Percentiles rank a stretch among this genome's conserved stretches.
These are phyloP conservation scores for Pleurotus giganteus DNA, from an alignment of 768 basidiomycete species.

Conservation along the genomic window DNA sequence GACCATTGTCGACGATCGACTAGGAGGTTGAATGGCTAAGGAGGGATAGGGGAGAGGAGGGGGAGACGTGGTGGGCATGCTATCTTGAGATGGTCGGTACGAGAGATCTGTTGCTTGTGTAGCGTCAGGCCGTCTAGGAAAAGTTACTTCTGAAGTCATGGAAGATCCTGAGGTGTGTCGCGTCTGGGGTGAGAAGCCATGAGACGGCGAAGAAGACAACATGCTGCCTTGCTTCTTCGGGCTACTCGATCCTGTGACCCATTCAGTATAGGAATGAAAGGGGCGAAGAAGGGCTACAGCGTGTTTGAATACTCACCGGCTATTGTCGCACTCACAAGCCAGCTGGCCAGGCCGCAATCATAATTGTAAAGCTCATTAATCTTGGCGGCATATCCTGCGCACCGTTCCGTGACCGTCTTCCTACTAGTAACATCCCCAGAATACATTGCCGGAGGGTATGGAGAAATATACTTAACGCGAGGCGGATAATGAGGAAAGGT, in stretches of 20 bases:
- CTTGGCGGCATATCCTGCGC: slow-evolving; percentile 71
- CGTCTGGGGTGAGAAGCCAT: slow-evolving; percentile 48
- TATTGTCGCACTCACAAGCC: slow-evolving; percentile 57
- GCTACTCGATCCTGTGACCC: slow-evolving; percentile 24
- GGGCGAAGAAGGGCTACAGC: slow-evolving; percentile 1
- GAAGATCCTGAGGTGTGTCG: slow-evolving; percentile 73
- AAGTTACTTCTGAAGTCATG: slow-evolving; percentile 72
- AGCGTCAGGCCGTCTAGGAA: slow-evolving; percentile 78
- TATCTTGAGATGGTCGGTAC: slow-evolving; percentile 40
- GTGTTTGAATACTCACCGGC: slow-evolving; percentile 43
- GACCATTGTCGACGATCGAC: slow-evolving; percentile 30
- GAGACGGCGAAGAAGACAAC: slow-evolving; percentile 33
- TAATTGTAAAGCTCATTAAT: slow-evolving; percentile 77
- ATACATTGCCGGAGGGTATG: slow-evolving; percentile 66
- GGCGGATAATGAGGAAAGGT: slow-evolving; percentile 15
- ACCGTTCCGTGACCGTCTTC: slow-evolving; percentile 64
- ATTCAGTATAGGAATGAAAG: slow-evolving; percentile 9
- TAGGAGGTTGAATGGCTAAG: slow-evolving; percentile 40
- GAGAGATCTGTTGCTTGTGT: slow-evolving; percentile 75
- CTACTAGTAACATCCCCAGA: slow-evolving; percentile 60
- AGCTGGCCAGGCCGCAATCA: slow-evolving; percentile 77
- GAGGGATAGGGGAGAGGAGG: slow-evolving; percentile 76
- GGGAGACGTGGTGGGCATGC: slow-evolving; percentile 51
- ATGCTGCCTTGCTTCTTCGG: slow-evolving; percentile 21
- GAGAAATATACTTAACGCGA: slow-evolving; percentile 28